Conservation (phyloP, 257 asterid species). For the Apocynum venetum region DNA sequence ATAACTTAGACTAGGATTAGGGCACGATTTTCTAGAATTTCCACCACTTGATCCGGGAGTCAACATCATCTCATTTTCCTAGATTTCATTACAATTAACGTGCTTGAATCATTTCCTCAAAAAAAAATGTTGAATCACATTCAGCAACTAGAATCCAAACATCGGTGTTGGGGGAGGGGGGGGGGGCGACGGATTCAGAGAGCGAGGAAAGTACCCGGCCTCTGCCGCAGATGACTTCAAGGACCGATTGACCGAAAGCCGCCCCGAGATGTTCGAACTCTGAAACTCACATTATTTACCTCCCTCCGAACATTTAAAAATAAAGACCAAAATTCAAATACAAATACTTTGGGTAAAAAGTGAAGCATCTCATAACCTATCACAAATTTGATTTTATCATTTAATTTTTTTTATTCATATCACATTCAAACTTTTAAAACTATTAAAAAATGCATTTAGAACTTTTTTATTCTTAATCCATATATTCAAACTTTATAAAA, state of each 20-base stretch:
- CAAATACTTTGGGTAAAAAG: not conserved
- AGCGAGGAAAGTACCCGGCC: not conserved
- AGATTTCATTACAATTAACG: not conserved
- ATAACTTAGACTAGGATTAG: not conserved
- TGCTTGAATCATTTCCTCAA: not conserved
- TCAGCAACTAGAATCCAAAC: not conserved
- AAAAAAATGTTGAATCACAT: not conserved
- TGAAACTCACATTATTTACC: not conserved
- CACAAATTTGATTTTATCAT: too few species aligned
- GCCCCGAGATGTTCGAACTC: not conserved
- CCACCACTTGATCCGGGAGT: not conserved
- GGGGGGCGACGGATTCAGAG: not conserved
- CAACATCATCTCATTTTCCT: not conserved
- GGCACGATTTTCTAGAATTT: not conserved
- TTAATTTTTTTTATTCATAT: too few species aligned
- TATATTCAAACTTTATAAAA: too few species aligned
- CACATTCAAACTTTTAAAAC: too few species aligned
- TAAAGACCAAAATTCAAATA: too few species aligned
- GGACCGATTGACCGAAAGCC: not conserved
- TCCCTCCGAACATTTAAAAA: not conserved
- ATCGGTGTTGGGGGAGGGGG: not conserved
- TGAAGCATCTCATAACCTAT: too few species aligned
- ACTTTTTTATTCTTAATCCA: too few species aligned
- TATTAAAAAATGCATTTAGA: too few species aligned
- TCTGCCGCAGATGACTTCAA: not conserved